phyloP scores from a whole-genome alignment of 2,329 filamentous ascomycete genomes.

The Pleurostoma richardsiae region DNA sequence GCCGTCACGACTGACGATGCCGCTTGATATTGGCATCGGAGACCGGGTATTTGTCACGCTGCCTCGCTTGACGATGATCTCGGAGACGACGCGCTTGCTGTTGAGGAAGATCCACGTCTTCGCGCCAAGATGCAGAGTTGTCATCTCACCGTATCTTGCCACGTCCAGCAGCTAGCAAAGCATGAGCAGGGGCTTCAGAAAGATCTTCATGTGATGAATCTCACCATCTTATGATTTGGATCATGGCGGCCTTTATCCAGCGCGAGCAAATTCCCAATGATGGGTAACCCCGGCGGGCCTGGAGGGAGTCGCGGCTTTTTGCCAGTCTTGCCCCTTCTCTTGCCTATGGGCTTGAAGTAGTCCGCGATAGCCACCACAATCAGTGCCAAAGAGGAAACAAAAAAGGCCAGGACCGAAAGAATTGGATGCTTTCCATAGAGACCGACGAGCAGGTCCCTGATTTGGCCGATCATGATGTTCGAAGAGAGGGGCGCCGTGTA shows the following conservation, averaged over 20 bases:
- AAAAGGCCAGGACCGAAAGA: background rate
- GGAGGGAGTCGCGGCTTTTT: background rate
- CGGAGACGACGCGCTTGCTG: background rate
- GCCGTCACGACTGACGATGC: conserved; percentile 24
- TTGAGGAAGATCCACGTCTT: too few species aligned
- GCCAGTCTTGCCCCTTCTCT: background rate
- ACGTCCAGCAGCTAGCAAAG: too few species aligned
- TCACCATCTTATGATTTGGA: background rate
- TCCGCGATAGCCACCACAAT: background rate
- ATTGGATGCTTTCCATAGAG: background rate
- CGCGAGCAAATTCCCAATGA: background rate
- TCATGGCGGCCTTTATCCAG: background rate
- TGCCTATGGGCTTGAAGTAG: background rate
- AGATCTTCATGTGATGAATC: background rate
- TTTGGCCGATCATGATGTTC: background rate
- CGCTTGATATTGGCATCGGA: conserved; percentile 26
- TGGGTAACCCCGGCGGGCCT: background rate
- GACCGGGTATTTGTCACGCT: conserved; percentile 25
- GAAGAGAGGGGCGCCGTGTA: too few species aligned
- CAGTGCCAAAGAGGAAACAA: background rate
- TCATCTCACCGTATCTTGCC: too few species aligned
- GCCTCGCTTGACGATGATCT: conserved; percentile 28
- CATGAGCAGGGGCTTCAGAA: too few species aligned
- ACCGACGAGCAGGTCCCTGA: background rate
- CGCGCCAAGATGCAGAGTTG: too few species aligned